phyloP scores from a whole-genome alignment of 306 rosid species.

The Urtica urens region DNA sequence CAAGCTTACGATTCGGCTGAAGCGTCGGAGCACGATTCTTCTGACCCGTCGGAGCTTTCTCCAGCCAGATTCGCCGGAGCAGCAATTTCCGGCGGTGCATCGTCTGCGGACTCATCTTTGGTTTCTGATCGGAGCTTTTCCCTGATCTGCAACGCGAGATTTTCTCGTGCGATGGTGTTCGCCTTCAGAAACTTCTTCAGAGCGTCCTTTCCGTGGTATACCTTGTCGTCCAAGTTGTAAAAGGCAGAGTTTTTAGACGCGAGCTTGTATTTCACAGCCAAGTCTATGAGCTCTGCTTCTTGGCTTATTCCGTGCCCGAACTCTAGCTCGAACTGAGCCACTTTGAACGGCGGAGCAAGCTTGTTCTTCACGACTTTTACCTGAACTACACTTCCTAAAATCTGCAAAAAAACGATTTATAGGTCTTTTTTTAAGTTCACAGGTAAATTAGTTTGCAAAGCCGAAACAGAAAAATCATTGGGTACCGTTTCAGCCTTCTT shows the following conservation, averaged over 20 bases:
- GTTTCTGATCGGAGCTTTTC: slow-evolving; percentile 38
- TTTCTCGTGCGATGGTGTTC: slow-evolving; percentile 38
- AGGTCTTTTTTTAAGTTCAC: neutral
- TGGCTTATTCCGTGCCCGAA: slow-evolving; percentile 80
- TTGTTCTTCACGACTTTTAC: slow-evolving; percentile 95
- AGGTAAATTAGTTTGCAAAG: neutral
- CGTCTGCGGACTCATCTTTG: slow-evolving; percentile 25
- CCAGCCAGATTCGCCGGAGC: slow-evolving; percentile 54
- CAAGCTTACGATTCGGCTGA: slow-evolving; percentile 41
- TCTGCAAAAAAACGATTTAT: slow-evolving; percentile 28
- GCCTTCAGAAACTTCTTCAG: slow-evolving; percentile 47
- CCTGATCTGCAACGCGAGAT: slow-evolving; percentile 42
- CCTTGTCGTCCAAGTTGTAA: slow-evolving; percentile 34
- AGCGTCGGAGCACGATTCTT: slow-evolving; percentile 35
- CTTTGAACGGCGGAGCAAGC: slow-evolving; percentile 85
- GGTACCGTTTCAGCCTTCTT: slow-evolving; percentile 93
- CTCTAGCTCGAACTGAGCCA: slow-evolving; percentile 73
- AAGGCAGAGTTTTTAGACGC: slow-evolving; percentile 36
- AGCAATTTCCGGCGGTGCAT: slow-evolving; percentile 31
- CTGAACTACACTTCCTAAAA: slow-evolving; percentile 60
- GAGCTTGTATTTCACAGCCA: slow-evolving; percentile 54
- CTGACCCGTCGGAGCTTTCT: slow-evolving; percentile 39
- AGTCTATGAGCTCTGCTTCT: slow-evolving; percentile 49
- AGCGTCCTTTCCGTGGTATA: slow-evolving; percentile 55
- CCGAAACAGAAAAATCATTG: neutral